These are phyloP conservation scores for Gossypium davidsonii DNA, from an alignment of 441 rosid genomes.

Conservation along the genomic window DNA sequence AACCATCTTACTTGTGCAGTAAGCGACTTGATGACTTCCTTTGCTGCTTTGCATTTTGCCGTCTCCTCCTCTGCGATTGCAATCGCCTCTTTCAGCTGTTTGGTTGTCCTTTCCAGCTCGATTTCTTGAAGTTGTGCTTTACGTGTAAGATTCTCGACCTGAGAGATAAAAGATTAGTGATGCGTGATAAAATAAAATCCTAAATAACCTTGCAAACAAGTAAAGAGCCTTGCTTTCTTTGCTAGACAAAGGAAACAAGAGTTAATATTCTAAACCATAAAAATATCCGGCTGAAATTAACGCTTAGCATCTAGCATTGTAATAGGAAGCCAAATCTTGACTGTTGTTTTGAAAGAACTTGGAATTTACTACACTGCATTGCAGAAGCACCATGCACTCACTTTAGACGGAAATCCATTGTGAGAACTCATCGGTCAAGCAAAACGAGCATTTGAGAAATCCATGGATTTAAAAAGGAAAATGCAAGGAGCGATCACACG, in stretches of 20 bases:
- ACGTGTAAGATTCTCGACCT: constrained; percentile 82
- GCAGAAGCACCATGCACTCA: neutral
- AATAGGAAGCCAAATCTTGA: neutral
- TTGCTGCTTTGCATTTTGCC: constrained; percentile 90
- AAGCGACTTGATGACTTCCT: constrained; percentile 92
- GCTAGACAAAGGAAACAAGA: neutral
- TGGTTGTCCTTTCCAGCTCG: constrained; percentile 84
- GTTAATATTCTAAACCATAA: neutral
- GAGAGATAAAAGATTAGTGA: constrained; percentile 21
- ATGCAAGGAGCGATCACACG: neutral
- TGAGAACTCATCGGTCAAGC: neutral
- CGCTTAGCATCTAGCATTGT: neutral
- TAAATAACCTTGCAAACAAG: neutral
- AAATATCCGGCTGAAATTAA: neutral
- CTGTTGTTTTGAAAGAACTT: neutral
- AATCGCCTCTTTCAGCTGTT: constrained; percentile 83
- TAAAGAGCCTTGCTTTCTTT: constrained; percentile 1
- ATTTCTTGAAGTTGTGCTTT: constrained; percentile 75
- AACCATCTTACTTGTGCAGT: constrained; percentile 72
- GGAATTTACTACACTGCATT: neutral
- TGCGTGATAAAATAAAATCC: neutral
- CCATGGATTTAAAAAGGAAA: neutral
- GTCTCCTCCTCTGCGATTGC: constrained; percentile 85
- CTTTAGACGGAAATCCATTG: neutral
- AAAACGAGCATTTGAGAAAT: neutral